Evolutionary conservation across 2,329 filamentous ascomycete species (phyloP).

Genomic region (Fusarium musae): DNA sequence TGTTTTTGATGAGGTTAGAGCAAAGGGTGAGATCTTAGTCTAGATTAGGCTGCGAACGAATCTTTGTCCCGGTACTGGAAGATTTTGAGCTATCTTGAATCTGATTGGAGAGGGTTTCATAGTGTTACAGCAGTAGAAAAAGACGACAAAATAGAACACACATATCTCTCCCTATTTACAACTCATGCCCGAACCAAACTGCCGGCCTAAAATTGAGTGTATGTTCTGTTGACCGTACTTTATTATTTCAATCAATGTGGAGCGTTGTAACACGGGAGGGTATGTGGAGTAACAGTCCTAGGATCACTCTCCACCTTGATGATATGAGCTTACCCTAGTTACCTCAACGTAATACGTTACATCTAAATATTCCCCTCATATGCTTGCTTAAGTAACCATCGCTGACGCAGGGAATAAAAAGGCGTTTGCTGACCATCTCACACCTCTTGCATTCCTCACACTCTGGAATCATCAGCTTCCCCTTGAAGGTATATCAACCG

Average conservation of each 20-base stretch:
- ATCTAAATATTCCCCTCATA: background rate
- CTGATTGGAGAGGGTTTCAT: background rate
- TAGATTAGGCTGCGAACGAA: background rate
- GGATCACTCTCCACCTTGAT: background rate
- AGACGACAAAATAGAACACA: background rate
- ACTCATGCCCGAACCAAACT: background rate
- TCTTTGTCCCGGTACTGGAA: background rate
- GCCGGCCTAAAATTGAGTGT: fast-evolving
- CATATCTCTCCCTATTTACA: background rate
- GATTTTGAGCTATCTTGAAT: background rate
- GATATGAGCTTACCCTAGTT: background rate
- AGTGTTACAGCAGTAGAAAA: background rate
- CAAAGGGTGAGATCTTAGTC: background rate
- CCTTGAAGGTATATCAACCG: background rate
- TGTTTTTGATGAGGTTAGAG: background rate
- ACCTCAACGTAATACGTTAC: background rate
- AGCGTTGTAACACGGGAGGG: background rate
- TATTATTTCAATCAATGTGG: background rate
- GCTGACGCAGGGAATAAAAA: background rate
- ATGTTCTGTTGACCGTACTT: background rate
- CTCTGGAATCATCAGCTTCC: background rate
- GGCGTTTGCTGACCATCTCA: background rate
- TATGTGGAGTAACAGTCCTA: background rate
- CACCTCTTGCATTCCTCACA: background rate
- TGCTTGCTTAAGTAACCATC: background rate